These are phyloP conservation scores for Exophiala mesophila DNA, from an alignment of 2,329 filamentous ascomycete genomes.

Conservation along the genomic window DNA sequence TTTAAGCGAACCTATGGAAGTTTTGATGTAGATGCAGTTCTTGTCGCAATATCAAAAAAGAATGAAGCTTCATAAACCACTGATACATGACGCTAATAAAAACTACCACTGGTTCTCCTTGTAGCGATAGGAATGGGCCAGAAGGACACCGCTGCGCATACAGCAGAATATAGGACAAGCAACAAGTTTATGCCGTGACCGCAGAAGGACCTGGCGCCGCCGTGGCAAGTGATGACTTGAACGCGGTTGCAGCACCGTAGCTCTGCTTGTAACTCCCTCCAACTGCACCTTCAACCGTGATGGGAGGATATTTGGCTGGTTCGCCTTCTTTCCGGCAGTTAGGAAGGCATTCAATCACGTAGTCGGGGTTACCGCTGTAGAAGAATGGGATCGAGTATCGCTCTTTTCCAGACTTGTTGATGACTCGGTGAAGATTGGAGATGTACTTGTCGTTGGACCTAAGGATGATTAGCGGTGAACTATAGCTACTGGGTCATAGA, in stretches of 20 bases:
- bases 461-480: neutral
- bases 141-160: no score
- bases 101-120: no score
- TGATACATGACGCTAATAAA: no score
- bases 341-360: conserved; percentile 39
- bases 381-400: conserved; percentile 32
- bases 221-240: conserved; percentile 2
- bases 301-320: conserved; percentile 37
- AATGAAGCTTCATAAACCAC: no score
- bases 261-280: conserved; percentile 39
- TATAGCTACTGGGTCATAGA: no score
- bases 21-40: no score
- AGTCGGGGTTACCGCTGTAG: conserved; percentile 43
- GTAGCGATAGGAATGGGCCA: no score
- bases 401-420: conserved; percentile 28
- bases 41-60: no score
- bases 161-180: no score
- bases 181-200: no score
- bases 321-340: conserved; percentile 36
- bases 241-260: conserved; percentile 31
- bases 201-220: neutral
- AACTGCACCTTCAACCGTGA: conserved; percentile 41
- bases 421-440: conserved; percentile 30
- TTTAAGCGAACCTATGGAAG: no score
- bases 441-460: conserved; percentile 28